Evolutionary conservation across 2,329 filamentous ascomycete species (phyloP).

Genomic region (Ilyonectria robusta): DNA sequence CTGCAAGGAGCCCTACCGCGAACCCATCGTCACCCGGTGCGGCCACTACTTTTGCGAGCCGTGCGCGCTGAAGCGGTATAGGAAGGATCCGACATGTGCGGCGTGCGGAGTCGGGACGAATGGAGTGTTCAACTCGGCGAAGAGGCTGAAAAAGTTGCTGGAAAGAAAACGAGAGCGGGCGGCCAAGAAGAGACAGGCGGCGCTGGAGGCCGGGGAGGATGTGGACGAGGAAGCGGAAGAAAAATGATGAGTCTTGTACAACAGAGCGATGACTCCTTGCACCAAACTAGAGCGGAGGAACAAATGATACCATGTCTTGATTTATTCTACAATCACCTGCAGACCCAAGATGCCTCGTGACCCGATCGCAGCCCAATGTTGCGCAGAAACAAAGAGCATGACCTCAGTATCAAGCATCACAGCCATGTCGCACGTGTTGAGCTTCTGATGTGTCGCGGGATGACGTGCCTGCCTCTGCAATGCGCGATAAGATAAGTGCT

Average conservation of each 20-base stretch:
- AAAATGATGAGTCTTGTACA: slow-evolving; percentile 1
- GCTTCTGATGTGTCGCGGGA: slow-evolving; percentile 1
- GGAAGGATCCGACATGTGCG: slow-evolving; percentile 88
- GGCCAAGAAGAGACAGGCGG: slow-evolving; percentile 69
- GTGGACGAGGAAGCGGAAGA: slow-evolving; percentile 55
- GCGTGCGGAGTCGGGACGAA: slow-evolving; percentile 88
- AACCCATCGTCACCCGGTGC: slow-evolving; percentile 89
- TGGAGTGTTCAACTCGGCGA: slow-evolving; percentile 91
- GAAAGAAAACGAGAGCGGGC: slow-evolving; percentile 78
- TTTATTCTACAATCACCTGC: neutral
- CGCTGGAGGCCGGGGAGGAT: slow-evolving; percentile 65
- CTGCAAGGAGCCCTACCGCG: slow-evolving; percentile 83
- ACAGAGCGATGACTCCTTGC: neutral
- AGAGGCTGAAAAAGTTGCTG: slow-evolving; percentile 84
- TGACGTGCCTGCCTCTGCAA: slow-evolving; percentile 13
- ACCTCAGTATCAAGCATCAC: neutral
- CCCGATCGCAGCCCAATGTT: neutral
- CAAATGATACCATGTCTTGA: slow-evolving; percentile 12
- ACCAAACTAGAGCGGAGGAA: neutral
- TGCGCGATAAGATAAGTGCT: slow-evolving; percentile 30
- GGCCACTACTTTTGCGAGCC: slow-evolving; percentile 96
- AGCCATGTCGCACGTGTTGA: slow-evolving; percentile 7
- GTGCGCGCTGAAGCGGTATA: slow-evolving; percentile 89
- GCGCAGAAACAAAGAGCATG: neutral
- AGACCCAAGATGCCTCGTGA: neutral